phyloP scores from a whole-genome alignment of 768 basidiomycete genomes.

The Trichaptum fuscoviolaceum region DNA sequence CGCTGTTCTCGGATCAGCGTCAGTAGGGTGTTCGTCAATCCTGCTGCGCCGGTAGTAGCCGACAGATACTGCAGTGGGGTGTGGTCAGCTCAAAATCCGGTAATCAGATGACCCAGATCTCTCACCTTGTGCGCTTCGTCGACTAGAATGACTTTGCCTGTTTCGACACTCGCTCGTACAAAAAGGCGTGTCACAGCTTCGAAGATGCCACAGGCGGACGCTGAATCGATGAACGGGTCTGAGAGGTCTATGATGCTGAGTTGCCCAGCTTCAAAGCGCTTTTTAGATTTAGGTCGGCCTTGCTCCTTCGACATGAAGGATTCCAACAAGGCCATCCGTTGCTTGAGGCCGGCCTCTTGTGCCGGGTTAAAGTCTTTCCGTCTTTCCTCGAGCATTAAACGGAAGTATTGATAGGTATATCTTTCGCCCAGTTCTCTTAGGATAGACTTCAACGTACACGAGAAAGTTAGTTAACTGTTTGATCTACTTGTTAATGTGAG shows the following conservation, averaged over 20 bases:
- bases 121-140: conserved; percentile 72
- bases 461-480: conserved; percentile 5
- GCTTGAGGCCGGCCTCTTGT: conserved; percentile 53
- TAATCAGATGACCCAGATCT: not conserved
- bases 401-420: conserved; percentile 49
- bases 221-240: conserved; percentile 66
- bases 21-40: conserved; percentile 53
- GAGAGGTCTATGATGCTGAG: conserved; percentile 68
- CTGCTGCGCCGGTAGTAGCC: conserved; percentile 35
- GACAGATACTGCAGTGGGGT: conserved; percentile 50
- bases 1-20: conserved; percentile 64
- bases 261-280: conserved; percentile 50
- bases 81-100: not conserved
- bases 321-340: conserved; percentile 55
- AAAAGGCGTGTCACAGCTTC: conserved; percentile 66
- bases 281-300: conserved; percentile 1
- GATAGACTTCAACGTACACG: conserved; percentile 39
- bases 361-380: conserved; percentile 50
- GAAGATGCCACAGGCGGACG: conserved; percentile 63
- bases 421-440: conserved; percentile 58
- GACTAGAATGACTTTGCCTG: conserved; percentile 65
- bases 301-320: conserved; percentile 43
- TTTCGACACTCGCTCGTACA: conserved; percentile 50
- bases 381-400: conserved; percentile 36
- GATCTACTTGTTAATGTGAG: conserved; percentile 5